Percentiles rank a stretch among this genome's conserved stretches.
phyloP scores from a whole-genome alignment of 768 basidiomycete genomes.

The Vararia minispora region DNA sequence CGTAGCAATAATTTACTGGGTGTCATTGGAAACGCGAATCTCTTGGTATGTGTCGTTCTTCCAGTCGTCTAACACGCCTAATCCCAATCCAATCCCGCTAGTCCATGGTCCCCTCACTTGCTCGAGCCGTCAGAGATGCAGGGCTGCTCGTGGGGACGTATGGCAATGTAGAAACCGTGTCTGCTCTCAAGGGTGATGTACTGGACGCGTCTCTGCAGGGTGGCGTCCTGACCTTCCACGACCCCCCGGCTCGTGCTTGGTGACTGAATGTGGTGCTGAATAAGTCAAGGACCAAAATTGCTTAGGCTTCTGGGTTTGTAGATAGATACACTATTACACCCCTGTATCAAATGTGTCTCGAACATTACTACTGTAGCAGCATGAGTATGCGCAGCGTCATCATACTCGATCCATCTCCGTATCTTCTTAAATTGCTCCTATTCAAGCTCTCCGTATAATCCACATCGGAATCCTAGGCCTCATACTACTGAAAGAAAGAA shows the following conservation, averaged over 20 bases:
- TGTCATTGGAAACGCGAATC: conserved; percentile 75
- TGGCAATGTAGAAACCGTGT: conserved; percentile 39
- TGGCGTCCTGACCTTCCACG: conserved; percentile 57
- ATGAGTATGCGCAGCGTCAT: too few species aligned
- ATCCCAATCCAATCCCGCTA: conserved; percentile 27
- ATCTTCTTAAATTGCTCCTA: too few species aligned
- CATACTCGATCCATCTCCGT: too few species aligned
- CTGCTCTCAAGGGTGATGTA: conserved; percentile 31
- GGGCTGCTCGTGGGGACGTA: conserved; percentile 83
- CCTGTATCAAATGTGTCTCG: too few species aligned
- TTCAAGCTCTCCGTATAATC: too few species aligned
- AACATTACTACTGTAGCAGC: too few species aligned
- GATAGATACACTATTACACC: too few species aligned
- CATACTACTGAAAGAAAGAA: too few species aligned
- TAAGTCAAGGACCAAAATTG: conserved; percentile 8
- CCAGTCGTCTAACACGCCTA: background rate
- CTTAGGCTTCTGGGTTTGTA: too few species aligned
- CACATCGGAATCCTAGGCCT: too few species aligned
- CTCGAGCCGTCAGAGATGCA: conserved; percentile 79
- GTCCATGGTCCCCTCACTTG: conserved; percentile 81
- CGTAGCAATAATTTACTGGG: conserved; percentile 89
- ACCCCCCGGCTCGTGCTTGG: conserved; percentile 57
- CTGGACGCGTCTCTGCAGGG: conserved; percentile 63
- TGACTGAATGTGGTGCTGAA: conserved; percentile 40
- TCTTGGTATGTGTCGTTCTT: conserved; percentile 53